Evolutionary conservation across 2,329 filamentous ascomycete genomes (phyloP).

Genomic region (Celoporthe dispersa): DNA sequence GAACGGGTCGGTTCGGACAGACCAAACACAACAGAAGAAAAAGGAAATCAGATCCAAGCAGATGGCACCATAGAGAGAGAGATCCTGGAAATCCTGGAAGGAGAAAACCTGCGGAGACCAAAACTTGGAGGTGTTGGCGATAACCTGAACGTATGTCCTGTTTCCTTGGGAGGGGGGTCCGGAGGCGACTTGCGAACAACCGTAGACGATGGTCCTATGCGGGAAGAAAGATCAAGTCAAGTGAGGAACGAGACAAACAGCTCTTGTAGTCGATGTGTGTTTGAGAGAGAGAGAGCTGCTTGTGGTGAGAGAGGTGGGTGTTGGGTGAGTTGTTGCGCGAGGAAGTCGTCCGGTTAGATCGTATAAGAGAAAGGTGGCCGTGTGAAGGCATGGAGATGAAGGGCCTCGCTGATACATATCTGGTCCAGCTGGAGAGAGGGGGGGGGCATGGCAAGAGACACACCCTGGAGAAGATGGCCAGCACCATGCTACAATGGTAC

Average conservation of each 20-base stretch:
- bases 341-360: neutral
- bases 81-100: constrained; percentile 19
- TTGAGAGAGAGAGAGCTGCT: neutral
- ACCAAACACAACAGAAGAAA: constrained; percentile 22
- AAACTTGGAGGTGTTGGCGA: constrained; percentile 31
- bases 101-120: constrained; percentile 24
- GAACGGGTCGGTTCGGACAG: constrained; percentile 16
- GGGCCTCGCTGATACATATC: constrained; percentile 3
- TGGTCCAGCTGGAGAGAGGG: neutral
- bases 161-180: constrained; percentile 11
- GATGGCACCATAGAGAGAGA: constrained; percentile 15
- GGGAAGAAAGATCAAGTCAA: neutral
- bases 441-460: neutral
- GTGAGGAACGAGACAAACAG: neutral
- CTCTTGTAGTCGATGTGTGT: neutral
- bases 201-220: neutral
- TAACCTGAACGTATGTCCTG: constrained; percentile 30
- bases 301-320: neutral
- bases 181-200: neutral
- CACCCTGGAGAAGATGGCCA: neutral
- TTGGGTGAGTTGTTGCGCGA: neutral
- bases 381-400: neutral
- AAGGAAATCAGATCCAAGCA: constrained; percentile 20
- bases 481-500: neutral
- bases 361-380: neutral